These are phyloP conservation scores for Colletotrichum tofieldiae DNA, from an alignment of 2,329 filamentous ascomycete genomes.

Conservation along the genomic window DNA sequence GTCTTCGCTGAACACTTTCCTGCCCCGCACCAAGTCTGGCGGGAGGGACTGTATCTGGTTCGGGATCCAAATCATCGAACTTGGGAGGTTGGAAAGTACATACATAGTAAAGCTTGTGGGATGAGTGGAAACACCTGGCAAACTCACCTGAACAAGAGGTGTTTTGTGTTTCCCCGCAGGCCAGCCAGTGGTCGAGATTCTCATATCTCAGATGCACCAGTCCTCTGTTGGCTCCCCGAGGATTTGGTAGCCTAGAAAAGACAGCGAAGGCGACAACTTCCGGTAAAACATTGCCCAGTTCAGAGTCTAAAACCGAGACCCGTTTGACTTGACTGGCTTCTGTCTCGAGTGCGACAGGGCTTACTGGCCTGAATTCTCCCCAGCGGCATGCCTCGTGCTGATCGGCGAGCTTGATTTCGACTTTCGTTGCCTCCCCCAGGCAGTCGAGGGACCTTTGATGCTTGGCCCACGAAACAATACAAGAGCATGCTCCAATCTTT, in stretches of 20 bases:
- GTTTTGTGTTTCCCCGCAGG: slow-evolving; percentile 6
- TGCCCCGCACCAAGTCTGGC: slow-evolving; percentile 5
- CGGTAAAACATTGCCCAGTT: background rate
- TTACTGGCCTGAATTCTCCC: background rate
- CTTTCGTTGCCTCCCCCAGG: background rate
- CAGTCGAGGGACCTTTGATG: background rate
- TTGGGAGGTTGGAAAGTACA: background rate
- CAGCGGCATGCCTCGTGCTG: background rate
- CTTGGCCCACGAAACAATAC: slow-evolving; percentile 4
- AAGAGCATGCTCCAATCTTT: slow-evolving; percentile 2
- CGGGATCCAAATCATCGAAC: background rate
- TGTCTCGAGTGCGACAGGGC: slow-evolving; percentile 6
- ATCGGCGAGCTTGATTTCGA: slow-evolving; percentile 6
- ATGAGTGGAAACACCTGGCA: slow-evolving; percentile 1
- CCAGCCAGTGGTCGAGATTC: slow-evolving; percentile 1
- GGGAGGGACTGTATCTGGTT: background rate
- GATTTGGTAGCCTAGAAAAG: slow-evolving; percentile 13
- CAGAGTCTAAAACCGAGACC: background rate
- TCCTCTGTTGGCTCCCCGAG: slow-evolving; percentile 21
- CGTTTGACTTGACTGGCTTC: slow-evolving; percentile 10
- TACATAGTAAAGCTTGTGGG: background rate
- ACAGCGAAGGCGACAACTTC: background rate
- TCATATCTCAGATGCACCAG: slow-evolving; percentile 16
- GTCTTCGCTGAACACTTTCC: background rate
- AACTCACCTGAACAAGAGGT: background rate